phyloP scores from a whole-genome alignment of 2,329 filamentous ascomycete genomes.

The Fusarium citri region DNA sequence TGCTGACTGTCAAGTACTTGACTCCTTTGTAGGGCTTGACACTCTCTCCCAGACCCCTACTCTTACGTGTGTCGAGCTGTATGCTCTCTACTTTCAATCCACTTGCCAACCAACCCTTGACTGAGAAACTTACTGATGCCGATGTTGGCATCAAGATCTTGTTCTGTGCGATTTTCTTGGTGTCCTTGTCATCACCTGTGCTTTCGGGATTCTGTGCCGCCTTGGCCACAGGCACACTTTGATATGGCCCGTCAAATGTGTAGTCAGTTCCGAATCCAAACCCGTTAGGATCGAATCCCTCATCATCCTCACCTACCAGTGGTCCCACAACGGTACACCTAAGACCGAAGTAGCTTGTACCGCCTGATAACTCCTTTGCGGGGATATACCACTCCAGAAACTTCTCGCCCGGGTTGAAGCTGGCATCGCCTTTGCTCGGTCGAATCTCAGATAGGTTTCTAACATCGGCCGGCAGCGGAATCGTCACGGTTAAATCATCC shows the following conservation, averaged over 20 bases:
- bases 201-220: slow-evolving; percentile 47
- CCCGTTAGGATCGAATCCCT: slow-evolving; percentile 62
- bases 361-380: slow-evolving; percentile 77
- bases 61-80: slow-evolving; percentile 79
- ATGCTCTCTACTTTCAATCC: slow-evolving; percentile 77
- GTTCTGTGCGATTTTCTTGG: slow-evolving; percentile 72
- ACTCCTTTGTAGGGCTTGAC: slow-evolving; percentile 98
- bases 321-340: slow-evolving; percentile 83
- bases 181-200: slow-evolving; percentile 60
- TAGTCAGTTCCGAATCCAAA: slow-evolving; percentile 65
- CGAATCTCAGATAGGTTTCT: slow-evolving; percentile 86
- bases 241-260: slow-evolving; percentile 68
- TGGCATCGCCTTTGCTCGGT: slow-evolving; percentile 84
- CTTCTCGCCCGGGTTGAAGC: slow-evolving; percentile 78
- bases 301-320: slow-evolving; percentile 61
- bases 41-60: slow-evolving; percentile 84
- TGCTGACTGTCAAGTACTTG: slow-evolving; percentile 88
- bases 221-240: slow-evolving; percentile 56
- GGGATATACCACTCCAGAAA: slow-evolving; percentile 86
- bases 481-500: slow-evolving; percentile 80
- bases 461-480: slow-evolving; percentile 83
- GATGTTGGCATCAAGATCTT: slow-evolving; percentile 84
- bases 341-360: slow-evolving; percentile 76
- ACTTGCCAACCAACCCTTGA: slow-evolving; percentile 76
- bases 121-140: slow-evolving; percentile 76